Conservation (phyloP, 805 yeast genomes). For the Danielia reshetovae region DNA sequence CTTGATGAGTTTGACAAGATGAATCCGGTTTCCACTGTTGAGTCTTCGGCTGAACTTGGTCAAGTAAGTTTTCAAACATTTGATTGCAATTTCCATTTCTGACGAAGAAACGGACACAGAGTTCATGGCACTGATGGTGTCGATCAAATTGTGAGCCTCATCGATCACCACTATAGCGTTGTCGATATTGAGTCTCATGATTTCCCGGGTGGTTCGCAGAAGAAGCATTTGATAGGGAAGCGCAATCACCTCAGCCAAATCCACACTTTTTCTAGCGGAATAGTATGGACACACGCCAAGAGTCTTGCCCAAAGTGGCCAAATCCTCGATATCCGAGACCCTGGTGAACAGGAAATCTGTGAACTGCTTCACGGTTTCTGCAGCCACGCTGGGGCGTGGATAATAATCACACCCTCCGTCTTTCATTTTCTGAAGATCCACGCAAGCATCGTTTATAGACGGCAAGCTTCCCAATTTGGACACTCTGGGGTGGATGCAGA, state of each 20-base stretch:
- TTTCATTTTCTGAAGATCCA: conserved; percentile 53
- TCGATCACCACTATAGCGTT: conserved; percentile 76
- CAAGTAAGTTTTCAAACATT: conserved; percentile 52
- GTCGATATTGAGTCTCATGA: conserved; percentile 54
- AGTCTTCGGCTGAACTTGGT: conserved; percentile 59
- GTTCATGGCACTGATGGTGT: conserved; percentile 65
- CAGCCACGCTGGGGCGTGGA: conserved; percentile 31
- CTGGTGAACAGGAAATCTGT: conserved; percentile 52
- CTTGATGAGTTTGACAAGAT: conserved; percentile 59
- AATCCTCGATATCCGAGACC: conserved; percentile 77
- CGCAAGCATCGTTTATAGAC: conserved; percentile 75
- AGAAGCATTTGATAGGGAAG: conserved; percentile 81
- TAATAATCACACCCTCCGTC: conserved; percentile 23
- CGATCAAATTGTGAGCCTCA: conserved; percentile 88
- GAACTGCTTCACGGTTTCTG: conserved; percentile 29
- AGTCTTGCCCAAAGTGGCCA: conserved; percentile 54
- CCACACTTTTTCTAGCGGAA: conserved; percentile 54
- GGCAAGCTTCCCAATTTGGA: conserved; percentile 43
- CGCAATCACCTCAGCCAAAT: conserved; percentile 68
- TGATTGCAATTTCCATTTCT: conserved; percentile 45
- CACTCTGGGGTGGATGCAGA: conserved; percentile 72
- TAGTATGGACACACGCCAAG: conserved; percentile 78
- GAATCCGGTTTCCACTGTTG: conserved; percentile 67
- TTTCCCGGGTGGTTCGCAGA: conserved; percentile 55
- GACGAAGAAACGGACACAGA: conserved; percentile 52